Base-by-base conservation (phyloP, 768 basidiomycete genomes). In the Suillus tomentosus region DNA sequence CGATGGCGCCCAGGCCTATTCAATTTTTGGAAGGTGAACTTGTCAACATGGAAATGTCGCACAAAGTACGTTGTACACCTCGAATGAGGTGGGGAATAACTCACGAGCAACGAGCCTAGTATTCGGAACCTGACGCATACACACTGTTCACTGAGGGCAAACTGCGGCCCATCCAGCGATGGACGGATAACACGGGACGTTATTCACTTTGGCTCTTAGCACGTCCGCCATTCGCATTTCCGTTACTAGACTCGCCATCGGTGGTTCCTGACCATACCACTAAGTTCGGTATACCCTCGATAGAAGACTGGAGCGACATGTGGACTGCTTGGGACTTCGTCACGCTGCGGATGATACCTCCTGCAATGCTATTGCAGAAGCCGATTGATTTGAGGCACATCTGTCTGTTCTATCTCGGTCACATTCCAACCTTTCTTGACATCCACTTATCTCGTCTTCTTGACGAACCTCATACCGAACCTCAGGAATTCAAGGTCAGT, bases 351-450 rank as follows among this genome's bases (percentile, higher is more conserved):
- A 96, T 98, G 95, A 94, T 98, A 62, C 90, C 95, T 0, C 79
- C 84, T 22, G 84, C 87, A 34, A 92, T 98, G 90, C 80, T 96
- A 31, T 89, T 88, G 73, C 81, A 92, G 73, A 96, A 93, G 73
- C 96, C 96, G 3, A 98, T 99, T 65, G 89, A 97, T 71, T 79
- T 99, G 54, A 84, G 97, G 37, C 96, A 99, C 75, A 95, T 96
- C 63, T 96, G 95, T 71, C 82, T 99, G n/a, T 99, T 99, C 79
- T 98, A 98, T 76, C 72, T 94, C 14, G 96, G 96, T 0, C 97
- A 99, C 73, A 94, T 98, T 54, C 94, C 94, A 2, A 83, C 92
- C 22, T 97, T 96, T 79, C 76, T 96, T 66, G 96, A 97, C 70
- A 97, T 97, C 27, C 91, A 96, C 71, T 77, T 96, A 56, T 92